Evolutionary conservation across 2,329 filamentous ascomycete genomes (phyloP).

Genomic region (Metarhizium humberi): DNA sequence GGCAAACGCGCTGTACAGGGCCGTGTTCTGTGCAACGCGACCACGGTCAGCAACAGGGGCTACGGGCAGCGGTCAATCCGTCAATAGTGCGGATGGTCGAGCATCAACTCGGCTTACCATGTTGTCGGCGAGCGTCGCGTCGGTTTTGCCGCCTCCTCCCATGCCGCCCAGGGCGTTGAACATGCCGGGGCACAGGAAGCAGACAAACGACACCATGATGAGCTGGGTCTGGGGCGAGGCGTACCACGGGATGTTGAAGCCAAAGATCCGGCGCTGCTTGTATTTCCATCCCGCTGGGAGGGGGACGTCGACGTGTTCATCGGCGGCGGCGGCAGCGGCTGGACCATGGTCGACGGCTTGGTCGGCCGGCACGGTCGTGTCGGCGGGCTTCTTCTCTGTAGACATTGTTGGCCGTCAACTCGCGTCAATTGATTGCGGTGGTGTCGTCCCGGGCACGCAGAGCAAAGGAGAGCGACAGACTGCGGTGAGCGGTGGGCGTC

Average conservation of each 20-base stretch:
- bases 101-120: constrained; percentile 13
- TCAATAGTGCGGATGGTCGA: no score
- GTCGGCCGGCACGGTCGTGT: background rate
- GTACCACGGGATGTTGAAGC: constrained; percentile 51
- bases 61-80: background rate
- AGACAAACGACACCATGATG: constrained; percentile 49
- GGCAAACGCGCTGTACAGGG: constrained; percentile 62
- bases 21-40: constrained; percentile 39
- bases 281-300: constrained; percentile 55
- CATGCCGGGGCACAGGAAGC: constrained; percentile 61
- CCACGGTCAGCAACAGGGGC: constrained; percentile 3
- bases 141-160: constrained; percentile 46
- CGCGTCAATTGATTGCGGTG: background rate
- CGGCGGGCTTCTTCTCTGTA: constrained; percentile 1
- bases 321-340: background rate
- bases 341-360: background rate
- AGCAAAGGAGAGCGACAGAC: no score
- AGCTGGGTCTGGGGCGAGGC: constrained; percentile 66
- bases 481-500: no score
- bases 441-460: no score
- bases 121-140: constrained; percentile 33
- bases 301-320: constrained; percentile 21
- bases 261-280: constrained; percentile 33
- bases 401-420: background rate
- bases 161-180: constrained; percentile 59